These are phyloP conservation scores for Phytopythium chamaehyphon DNA, from an alignment of 352 stramenopile genomes.

Conservation along the genomic window DNA sequence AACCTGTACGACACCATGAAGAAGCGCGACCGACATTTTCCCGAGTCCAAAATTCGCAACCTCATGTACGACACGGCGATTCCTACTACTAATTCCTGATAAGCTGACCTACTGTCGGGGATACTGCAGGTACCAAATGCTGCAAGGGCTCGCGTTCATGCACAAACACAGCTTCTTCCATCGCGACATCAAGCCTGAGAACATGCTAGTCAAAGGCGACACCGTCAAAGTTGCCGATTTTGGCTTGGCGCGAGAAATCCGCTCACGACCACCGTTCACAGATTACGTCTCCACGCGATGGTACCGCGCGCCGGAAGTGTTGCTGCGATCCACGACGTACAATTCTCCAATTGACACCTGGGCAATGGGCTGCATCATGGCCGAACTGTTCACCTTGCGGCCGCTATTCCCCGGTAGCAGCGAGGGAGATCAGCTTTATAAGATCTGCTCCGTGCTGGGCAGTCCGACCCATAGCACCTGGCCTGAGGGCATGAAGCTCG, in stretches of 20 bases:
- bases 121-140: slow-evolving; percentile 90
- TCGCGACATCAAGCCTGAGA: slow-evolving; percentile 98
- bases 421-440: slow-evolving; percentile 98
- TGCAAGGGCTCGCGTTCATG: slow-evolving; percentile 97
- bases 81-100: not conserved
- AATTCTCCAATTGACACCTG: slow-evolving; percentile 97
- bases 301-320: slow-evolving; percentile 97
- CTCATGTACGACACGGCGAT: slow-evolving; percentile 81
- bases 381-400: slow-evolving; percentile 94
- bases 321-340: slow-evolving; percentile 94
- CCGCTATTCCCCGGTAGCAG: slow-evolving; percentile 97
- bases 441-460: slow-evolving; percentile 95
- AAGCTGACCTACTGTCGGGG: not conserved
- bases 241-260: slow-evolving; percentile 94
- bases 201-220: slow-evolving; percentile 95
- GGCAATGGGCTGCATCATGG: slow-evolving; percentile 97
- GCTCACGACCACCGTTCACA: slow-evolving; percentile 91
- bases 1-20: slow-evolving; percentile 98
- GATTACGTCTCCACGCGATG: slow-evolving; percentile 98
- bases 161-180: slow-evolving; percentile 99
- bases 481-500: slow-evolving; percentile 94
- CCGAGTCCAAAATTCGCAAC: slow-evolving; percentile 94
- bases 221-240: slow-evolving; percentile 98
- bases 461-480: slow-evolving; percentile 89
- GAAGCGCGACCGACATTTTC: slow-evolving; percentile 85